A percentile compares a stretch with the other conserved stretches of the same genome.
phyloP scores from a whole-genome alignment of 805 yeast species.

The Brettanomyces anomalus region DNA sequence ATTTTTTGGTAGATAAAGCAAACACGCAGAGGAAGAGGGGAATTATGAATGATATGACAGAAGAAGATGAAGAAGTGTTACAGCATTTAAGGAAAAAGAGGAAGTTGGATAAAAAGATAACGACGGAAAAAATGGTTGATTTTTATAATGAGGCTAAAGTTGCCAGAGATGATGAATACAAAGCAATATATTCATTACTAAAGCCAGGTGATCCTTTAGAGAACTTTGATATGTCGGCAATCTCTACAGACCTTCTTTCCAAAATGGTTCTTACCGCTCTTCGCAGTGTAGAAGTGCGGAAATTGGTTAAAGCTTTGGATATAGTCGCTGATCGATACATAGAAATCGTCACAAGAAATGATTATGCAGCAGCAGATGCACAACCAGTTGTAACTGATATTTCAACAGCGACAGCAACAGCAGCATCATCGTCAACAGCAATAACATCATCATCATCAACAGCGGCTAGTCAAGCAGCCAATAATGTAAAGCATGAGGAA shows the following conservation, averaged over 20 bases:
- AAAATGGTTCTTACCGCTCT: conserved; percentile 64
- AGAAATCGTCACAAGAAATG: conserved; percentile 28
- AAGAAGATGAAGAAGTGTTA: conserved; percentile 26
- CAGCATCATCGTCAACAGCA: neutral
- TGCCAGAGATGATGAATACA: conserved; percentile 39
- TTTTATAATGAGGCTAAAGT: conserved; percentile 24
- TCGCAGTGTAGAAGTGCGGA: conserved; percentile 39
- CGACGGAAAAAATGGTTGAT: conserved; percentile 14
- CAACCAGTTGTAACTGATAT: neutral
- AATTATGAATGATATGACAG: conserved; percentile 29
- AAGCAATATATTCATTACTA: conserved; percentile 59
- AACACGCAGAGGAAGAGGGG: conserved; percentile 22
- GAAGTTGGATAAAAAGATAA: conserved; percentile 8
- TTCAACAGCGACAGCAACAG: neutral
- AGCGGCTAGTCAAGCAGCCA: neutral
- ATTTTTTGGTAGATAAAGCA: conserved; percentile 21
- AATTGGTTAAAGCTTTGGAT: conserved; percentile 57
- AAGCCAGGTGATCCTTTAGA: conserved; percentile 50
- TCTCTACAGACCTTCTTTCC: conserved; percentile 56
- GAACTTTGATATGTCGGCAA: conserved; percentile 56
- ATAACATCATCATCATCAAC: neutral
- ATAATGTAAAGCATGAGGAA: conserved; percentile 13
- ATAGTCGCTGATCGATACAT: conserved; percentile 60
- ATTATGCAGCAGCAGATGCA: neutral
- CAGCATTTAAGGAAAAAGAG: conserved; percentile 15